Evolutionary conservation across 208 protist genomes (phyloP).

Genomic region (Leishmania turanica): DNA sequence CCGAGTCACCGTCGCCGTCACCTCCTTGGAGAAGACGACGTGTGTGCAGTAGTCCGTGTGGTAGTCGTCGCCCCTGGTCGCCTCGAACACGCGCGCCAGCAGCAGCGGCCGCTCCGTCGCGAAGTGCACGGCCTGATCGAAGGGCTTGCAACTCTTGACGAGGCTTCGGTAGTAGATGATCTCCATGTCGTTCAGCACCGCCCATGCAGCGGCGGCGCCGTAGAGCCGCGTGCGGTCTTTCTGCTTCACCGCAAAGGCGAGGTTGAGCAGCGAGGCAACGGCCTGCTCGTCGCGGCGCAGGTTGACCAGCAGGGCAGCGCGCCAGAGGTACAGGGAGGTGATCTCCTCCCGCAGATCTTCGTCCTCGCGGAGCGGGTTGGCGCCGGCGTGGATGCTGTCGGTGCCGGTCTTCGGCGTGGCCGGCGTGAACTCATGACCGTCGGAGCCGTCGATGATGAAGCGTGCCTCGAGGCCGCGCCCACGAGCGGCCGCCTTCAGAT

Average conservation of each 20-base stretch:
- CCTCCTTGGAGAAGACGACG: conserved; percentile 79
- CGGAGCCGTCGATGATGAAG: conserved; percentile 31
- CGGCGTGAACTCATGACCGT: conserved; percentile 34
- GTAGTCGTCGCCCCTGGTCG: conserved; percentile 46
- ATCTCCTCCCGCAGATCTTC: conserved; percentile 60
- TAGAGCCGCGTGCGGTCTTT: conserved; percentile 51
- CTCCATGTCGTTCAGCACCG: conserved; percentile 83
- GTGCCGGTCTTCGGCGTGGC: conserved; percentile 37
- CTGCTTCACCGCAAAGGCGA: conserved; percentile 46
- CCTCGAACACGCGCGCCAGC: conserved; percentile 67
- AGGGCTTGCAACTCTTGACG: conserved; percentile 58
- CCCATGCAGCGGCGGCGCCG: conserved; percentile 70
- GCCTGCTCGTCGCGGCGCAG: conserved; percentile 67
- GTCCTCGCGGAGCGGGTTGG: conserved; percentile 58
- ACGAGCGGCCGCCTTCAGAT: conserved; percentile 35
- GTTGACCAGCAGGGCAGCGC: conserved; percentile 81
- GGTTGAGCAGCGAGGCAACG: conserved; percentile 69
- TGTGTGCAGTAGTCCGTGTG: conserved; percentile 67
- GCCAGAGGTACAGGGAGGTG: conserved; percentile 70
- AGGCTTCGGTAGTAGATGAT: conserved; percentile 78
- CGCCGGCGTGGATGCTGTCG: conserved; percentile 38
- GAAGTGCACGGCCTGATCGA: conserved; percentile 42
- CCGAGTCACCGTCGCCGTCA: conserved; percentile 72
- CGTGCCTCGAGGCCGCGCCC: conserved; percentile 36
- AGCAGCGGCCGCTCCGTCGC: conserved; percentile 64